Evolutionary conservation across 2,329 filamentous ascomycete species (phyloP), one percentile per base, ranked within the genome.

Genomic region (Cordyceps cateniannulata): DNA sequence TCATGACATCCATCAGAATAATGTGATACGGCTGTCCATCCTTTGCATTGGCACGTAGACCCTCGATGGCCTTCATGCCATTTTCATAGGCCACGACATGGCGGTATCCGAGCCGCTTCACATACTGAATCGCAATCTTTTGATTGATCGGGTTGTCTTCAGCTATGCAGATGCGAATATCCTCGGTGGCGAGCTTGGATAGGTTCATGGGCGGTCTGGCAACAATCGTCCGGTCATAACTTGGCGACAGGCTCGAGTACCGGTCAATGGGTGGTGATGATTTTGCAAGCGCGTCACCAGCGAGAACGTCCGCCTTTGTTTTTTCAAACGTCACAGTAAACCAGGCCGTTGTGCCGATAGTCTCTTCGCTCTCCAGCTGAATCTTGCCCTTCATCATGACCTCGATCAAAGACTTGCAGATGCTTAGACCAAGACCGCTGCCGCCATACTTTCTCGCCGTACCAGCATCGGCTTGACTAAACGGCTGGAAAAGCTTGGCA

Each of bases 91-190:
- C 92, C 71, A 93, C 89, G 56, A 95, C 92, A 42, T 79, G 77
- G 61, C 85, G 83, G 72, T 96, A 93, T 2, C 93, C 92, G 10
- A 98, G 82, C 61, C 91, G 89, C 66, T 88, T 86, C 60, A 96
- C 89, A 66, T 96, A 97, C 66, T 92, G 91, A 54, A 96, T 91
- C 1, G 93, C 93, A 66, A 97, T 97, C 72, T 90, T 91, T 70
- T 96, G 90, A 68, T 97, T 97, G 77, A 97, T 96, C 3, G 88
- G 85, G 66, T 97, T 97, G 76, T 98, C 93, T 70, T 98, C 93
- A 0, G 93, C 93, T 62, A 98, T 93, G 73, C 92, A 96, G 32
- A 98, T 87, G 35, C 91, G 87, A 32, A 98, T 79, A 60, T 96
- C 81, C 49, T 92, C 85, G 61, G 90, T 86, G 9, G 89, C 85